phyloP scores from a whole-genome alignment of 225 moss, liverwort and hornwort genomes.

The Lunularia cruciata region DNA sequence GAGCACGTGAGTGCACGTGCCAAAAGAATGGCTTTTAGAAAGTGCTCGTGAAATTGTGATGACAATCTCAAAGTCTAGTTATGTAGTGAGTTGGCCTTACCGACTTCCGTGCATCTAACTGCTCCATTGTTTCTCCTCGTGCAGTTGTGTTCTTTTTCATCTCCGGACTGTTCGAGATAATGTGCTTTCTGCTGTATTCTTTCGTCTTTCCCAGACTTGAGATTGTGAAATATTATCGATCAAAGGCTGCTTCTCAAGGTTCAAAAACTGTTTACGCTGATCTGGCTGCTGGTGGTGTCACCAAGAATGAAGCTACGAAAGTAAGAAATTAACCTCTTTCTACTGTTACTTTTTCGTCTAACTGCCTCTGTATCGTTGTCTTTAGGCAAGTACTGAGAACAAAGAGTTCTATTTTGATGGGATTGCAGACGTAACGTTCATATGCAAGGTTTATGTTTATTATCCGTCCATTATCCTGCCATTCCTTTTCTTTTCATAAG shows the following conservation, averaged over 20 bases:
- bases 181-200: slow-evolving; percentile 73
- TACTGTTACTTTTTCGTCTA: too few relatives aligned
- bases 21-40: background rate
- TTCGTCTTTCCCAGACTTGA: slow-evolving; percentile 63
- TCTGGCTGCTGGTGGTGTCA: slow-evolving; percentile 53
- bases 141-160: slow-evolving; percentile 93
- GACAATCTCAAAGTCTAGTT: too few relatives aligned
- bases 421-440: too few relatives aligned
- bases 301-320: slow-evolving; percentile 17
- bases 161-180: slow-evolving; percentile 69
- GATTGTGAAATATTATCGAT: slow-evolving; percentile 73
- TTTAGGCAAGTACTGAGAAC: too few relatives aligned
- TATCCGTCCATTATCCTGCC: too few relatives aligned
- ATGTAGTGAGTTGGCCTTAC: too few relatives aligned
- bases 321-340: slow-evolving; percentile 31
- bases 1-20: slow-evolving; percentile 52
- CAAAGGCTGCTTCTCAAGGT: slow-evolving; percentile 75
- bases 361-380: too few relatives aligned
- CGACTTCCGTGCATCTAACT: background rate
- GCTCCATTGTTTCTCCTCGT: background rate
- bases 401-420: too few relatives aligned
- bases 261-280: slow-evolving; percentile 78
- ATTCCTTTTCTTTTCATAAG: too few relatives aligned
- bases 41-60: too few relatives aligned
- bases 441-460: too few relatives aligned